Evolutionary conservation across 257 asterid genomes (phyloP), one percentile per base, ranked within the genome.

Genomic region (Gentiana dahurica): DNA sequence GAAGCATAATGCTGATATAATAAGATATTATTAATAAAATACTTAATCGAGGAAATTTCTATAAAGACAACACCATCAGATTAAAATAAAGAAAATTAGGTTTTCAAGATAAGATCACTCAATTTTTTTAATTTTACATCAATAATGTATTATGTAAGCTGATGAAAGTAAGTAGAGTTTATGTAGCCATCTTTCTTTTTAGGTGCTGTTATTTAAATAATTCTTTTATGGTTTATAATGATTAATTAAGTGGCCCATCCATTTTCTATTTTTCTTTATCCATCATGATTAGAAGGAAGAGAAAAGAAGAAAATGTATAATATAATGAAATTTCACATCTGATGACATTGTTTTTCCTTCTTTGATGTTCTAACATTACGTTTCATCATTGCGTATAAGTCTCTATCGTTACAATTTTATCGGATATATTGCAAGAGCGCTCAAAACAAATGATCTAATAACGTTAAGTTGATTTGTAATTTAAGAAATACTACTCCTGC

Each of bases 101-200:
- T 65, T 77, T 57, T 65, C 24, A 24, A 74, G 80, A 77, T 77
- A 74, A 74, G 78, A 71, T 59, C 76, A 66, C 66, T 67, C 37
- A 34, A 56, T 46, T 61, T 68, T 55, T 53, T 53, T 48, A 53
- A 59, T 60, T 43, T 50, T 48, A 41, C 34, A 34, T 54, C 39
- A 35, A 36, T 12, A 3, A 36, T 39, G 6, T 10, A 34, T 62
- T 34, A 12, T 10, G 13, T 62, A 34, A 9, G 51, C 44, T 12
- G 24, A 41, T 44, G 66, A 53, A 43, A 3, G 66, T n/a, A 24
- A 33, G 54, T 34, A 53, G 53, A 44, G 13, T 53, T 57, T 55
- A 55, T 49, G 39, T 11, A 32, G 51, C 46, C 44, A 49, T 32
- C 5, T 55, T 1, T 63, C 43, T 12, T 50, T 13, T 34, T 47